Conservation (phyloP, 1,284 basidiomycete species). For the Apiotrichum mycotoxinovorans region DNA sequence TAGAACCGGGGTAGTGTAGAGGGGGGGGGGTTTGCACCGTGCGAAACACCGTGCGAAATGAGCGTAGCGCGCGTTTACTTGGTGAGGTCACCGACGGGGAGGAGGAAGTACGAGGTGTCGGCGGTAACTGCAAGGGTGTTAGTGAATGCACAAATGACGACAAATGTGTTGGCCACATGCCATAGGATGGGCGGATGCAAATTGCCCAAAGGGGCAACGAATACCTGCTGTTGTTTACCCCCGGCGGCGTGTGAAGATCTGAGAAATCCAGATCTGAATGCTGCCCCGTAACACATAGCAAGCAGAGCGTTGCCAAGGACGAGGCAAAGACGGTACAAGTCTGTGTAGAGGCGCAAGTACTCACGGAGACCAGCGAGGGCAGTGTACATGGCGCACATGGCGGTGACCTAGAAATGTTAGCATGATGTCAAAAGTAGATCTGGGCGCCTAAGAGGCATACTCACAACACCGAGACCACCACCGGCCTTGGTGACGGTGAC, state of each 20-base stretch:
- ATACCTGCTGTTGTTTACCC: too few species aligned
- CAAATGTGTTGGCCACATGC: too few species aligned
- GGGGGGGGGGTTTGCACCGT: too few species aligned
- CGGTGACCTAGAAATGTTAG: constrained; percentile 31
- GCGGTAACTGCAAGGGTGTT: constrained; percentile 24
- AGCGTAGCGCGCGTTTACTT: neutral
- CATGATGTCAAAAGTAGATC: neutral
- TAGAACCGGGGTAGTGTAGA: too few species aligned
- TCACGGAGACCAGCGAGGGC: constrained; percentile 52
- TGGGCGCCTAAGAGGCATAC: constrained; percentile 10
- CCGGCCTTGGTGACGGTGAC: constrained; percentile 58
- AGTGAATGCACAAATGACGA: neutral
- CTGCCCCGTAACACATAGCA: too few species aligned
- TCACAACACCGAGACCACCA: constrained; percentile 62
- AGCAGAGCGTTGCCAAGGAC: too few species aligned
- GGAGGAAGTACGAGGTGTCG: constrained; percentile 53
- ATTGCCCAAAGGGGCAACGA: too few species aligned
- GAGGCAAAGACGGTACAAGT: neutral
- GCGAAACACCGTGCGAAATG: too few species aligned
- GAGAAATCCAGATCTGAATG: too few species aligned
- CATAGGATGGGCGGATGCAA: too few species aligned
- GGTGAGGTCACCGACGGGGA: constrained; percentile 52
- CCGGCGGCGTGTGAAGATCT: too few species aligned
- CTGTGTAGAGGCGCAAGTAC: too few species aligned
- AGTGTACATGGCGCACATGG: constrained; percentile 46